Evolutionary conservation across 306 rosid genomes (phyloP), one percentile per base, ranked within the genome.

Genomic region (Quillaja saponaria): DNA sequence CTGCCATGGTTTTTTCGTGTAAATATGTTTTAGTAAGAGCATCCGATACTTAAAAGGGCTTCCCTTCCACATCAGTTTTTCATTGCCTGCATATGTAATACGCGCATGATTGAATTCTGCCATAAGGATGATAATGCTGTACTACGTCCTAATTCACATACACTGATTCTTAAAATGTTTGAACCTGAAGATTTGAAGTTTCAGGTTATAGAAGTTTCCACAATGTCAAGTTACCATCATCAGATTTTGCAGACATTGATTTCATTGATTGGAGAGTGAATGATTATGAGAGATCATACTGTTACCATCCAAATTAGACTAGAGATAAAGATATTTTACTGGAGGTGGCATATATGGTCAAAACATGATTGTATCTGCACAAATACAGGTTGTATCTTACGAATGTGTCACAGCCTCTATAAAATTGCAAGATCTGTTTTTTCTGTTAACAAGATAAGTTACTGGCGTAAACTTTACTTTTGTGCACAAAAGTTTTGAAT

Each of bases 1-100:
- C 94, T 92, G 16, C 96, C 99, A 34, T 92, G 99, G 99, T 86
- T 89, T 79, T 85, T 89, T 51, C 96, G 85, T 69, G 91, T 83
- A 73, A 79, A 86, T 76, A 76, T 89, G 83, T 92, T 89, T 87
- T 92, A 83, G 82, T 56, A 48, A 65, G 50, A 51, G 59, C 58
- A 55, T 71, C 74, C 48, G 57, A 49, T 41, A 47, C 31, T 13
- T 3, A 34, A 18, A 34, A 33, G 14, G 64, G 58, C 72, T 46
- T 57, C 48, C 55, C 64, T 35, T 63, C 55, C 18, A 69, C 34
- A 34, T 61, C 69, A 58, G 52, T 52, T 62, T 66, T 71, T 49
- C 78, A 63, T 25, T 68, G 42, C 59, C 67, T 10, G 49, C 58
- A 16, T 52, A 18, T 45, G 61, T 38, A 56, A 42, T 49, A 66